These are phyloP conservation scores for Geranomyces michiganensis DNA, from an alignment of 192 early-diverging fungal genomes.

Conservation along the genomic window DNA sequence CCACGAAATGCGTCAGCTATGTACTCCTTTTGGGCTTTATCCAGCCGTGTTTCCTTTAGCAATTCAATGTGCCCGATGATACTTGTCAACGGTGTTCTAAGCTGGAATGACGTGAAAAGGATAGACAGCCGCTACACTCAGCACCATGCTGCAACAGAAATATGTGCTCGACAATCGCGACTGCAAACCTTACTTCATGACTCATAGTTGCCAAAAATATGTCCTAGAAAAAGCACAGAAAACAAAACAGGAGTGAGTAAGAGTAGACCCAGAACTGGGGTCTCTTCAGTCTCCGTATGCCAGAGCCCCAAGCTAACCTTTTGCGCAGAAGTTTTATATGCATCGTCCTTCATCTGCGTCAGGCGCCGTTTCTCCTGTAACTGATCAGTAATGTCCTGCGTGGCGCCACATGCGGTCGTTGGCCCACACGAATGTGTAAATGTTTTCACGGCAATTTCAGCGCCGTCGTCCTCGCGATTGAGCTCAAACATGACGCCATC, in stretches of 20 bases:
- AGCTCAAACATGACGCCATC: too few relatives aligned
- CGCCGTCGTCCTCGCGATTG: too few relatives aligned
- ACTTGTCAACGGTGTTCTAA: constrained; percentile 38
- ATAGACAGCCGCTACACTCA: neutral
- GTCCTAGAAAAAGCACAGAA: too few relatives aligned
- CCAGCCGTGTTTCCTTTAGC: constrained; percentile 28
- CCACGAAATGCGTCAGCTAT: constrained; percentile 7
- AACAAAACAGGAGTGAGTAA: too few relatives aligned
- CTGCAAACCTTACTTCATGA: constrained; percentile 4
- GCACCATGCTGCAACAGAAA: neutral
- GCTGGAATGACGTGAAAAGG: neutral
- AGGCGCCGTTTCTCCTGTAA: neutral
- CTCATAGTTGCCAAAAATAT: constrained; percentile 32
- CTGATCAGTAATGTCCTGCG: constrained; percentile 30
- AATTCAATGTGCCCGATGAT: constrained; percentile 35
- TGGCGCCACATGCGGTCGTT: constrained; percentile 3
- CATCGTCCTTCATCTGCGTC: constrained; percentile 25
- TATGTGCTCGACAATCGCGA: too few relatives aligned
- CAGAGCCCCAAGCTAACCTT: neutral
- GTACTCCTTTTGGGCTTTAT: constrained; percentile 31
- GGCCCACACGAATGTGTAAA: neutral
- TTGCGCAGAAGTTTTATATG: constrained; percentile 16
- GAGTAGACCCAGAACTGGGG: too few relatives aligned
- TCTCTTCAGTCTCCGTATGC: neutral
- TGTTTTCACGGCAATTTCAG: too few relatives aligned